These are phyloP conservation scores for Dryadomyces quercivorus DNA, from an alignment of 2,329 filamentous ascomycete species.

Conservation along the genomic window DNA sequence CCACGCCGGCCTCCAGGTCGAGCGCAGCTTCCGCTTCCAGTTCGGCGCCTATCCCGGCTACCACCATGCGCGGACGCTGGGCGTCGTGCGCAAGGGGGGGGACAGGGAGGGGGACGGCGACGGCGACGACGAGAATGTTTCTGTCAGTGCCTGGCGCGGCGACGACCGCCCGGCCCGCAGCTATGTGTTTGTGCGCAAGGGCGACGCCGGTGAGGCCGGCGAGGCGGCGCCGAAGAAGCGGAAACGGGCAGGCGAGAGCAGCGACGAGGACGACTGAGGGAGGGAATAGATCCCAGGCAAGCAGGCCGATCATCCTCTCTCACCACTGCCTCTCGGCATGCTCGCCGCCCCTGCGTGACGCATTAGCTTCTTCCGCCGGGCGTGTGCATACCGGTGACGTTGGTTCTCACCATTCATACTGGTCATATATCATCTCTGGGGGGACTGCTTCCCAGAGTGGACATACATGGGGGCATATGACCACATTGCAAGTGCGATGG, in stretches of 20 bases:
- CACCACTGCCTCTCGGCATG: no score
- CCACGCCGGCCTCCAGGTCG: conserved; percentile 59
- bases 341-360: no score
- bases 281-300: no score
- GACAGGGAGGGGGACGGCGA: neutral
- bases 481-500: no score
- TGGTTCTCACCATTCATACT: neutral
- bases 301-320: no score
- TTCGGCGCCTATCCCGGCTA: conserved; percentile 60
- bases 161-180: conserved; percentile 42
- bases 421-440: no score
- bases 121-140: neutral
- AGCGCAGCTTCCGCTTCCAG: conserved; percentile 58
- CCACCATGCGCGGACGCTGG: conserved; percentile 59
- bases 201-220: conserved; percentile 25
- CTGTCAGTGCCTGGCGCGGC: conserved; percentile 32
- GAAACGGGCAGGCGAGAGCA: conserved; percentile 10
- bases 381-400: neutral
- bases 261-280: conserved; percentile 1
- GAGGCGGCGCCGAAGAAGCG: conserved; percentile 16
- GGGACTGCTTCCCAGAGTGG: no score
- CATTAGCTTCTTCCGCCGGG: neutral
- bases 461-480: no score
- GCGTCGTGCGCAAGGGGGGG: conserved; percentile 32
- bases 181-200: conserved; percentile 50